Percentiles rank a stretch among this genome's conserved stretches.
phyloP scores from a whole-genome alignment of 2,329 filamentous ascomycete species.

The Neurospora sp. region DNA sequence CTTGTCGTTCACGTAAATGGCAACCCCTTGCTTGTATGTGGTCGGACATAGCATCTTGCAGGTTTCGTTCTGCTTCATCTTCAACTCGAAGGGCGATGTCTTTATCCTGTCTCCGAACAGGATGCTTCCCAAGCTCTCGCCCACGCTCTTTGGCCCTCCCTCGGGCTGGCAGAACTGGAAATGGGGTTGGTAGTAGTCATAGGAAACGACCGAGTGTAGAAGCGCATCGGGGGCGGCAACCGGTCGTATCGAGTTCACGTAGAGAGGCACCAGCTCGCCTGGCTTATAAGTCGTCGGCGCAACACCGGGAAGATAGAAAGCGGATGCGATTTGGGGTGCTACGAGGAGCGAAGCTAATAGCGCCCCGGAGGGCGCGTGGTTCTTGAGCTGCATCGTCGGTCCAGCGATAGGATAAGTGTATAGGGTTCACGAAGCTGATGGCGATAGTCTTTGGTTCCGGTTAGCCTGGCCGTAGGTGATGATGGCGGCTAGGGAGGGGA shows the following conservation, averaged over 20 bases:
- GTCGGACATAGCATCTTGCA: constrained; percentile 72
- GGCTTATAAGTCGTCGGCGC: constrained; percentile 84
- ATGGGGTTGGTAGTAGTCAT: constrained; percentile 84
- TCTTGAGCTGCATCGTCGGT: constrained; percentile 34
- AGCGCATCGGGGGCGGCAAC: constrained; percentile 68
- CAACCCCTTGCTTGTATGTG: constrained; percentile 52
- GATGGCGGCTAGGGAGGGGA: neutral
- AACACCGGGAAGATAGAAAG: constrained; percentile 94
- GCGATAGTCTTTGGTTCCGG: neutral
- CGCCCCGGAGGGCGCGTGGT: constrained; percentile 36
- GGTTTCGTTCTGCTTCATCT: constrained; percentile 77
- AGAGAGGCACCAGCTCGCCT: constrained; percentile 71
- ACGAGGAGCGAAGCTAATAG: constrained; percentile 40
- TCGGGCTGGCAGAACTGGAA: constrained; percentile 84
- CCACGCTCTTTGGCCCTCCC: constrained; percentile 65
- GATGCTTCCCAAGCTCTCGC: constrained; percentile 90
- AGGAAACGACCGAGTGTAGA: constrained; percentile 86
- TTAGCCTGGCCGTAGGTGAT: neutral
- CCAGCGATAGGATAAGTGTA: neutral
- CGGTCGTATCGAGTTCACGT: constrained; percentile 88
- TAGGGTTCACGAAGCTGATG: neutral
- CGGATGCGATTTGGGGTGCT: constrained; percentile 46
- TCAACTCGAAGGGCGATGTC: constrained; percentile 86
- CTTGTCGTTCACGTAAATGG: constrained; percentile 70
- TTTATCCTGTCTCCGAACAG: constrained; percentile 95